Conservation (phyloP, 176 grass and related monocot genomes). For the Avena insularis region DNA sequence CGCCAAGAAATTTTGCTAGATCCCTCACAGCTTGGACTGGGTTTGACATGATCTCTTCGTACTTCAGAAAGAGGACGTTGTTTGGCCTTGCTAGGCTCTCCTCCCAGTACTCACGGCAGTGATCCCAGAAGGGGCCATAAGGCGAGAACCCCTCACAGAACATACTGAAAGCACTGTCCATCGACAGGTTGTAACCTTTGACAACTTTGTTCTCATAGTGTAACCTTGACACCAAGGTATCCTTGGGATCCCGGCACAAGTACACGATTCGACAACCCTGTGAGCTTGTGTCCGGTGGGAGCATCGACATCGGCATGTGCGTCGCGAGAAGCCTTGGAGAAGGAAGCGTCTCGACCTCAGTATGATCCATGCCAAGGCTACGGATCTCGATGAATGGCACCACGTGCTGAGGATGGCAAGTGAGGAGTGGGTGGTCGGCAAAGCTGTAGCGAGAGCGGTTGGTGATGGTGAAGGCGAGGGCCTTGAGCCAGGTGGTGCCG, state of each 20-base stretch:
- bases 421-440: not conserved
- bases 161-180: not conserved
- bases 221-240: slow-evolving; percentile 2
- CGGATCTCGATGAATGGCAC: slow-evolving; percentile 12
- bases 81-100: not conserved
- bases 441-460: not conserved
- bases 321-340: slow-evolving; percentile 12
- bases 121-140: slow-evolving; percentile 21
- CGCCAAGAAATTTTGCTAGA: not conserved
- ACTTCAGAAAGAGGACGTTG: not conserved
- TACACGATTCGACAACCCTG: not conserved
- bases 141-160: slow-evolving; percentile 11
- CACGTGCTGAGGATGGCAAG: not conserved
- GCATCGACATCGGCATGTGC: not conserved
- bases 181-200: not conserved
- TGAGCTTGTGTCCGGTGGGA: accelerated
- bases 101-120: slow-evolving; percentile 30
- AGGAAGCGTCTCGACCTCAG: not conserved
- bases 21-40: not conserved
- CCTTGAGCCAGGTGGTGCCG: slow-evolving; percentile 16
- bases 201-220: not conserved
- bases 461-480: not conserved
- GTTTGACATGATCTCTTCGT: not conserved
- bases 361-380: not conserved
- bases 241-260: not conserved